Percentiles rank a stretch among this genome's conserved stretches.
Conservation (phyloP, 2,329 filamentous ascomycete species). For the Sphaerulina musiva region DNA sequence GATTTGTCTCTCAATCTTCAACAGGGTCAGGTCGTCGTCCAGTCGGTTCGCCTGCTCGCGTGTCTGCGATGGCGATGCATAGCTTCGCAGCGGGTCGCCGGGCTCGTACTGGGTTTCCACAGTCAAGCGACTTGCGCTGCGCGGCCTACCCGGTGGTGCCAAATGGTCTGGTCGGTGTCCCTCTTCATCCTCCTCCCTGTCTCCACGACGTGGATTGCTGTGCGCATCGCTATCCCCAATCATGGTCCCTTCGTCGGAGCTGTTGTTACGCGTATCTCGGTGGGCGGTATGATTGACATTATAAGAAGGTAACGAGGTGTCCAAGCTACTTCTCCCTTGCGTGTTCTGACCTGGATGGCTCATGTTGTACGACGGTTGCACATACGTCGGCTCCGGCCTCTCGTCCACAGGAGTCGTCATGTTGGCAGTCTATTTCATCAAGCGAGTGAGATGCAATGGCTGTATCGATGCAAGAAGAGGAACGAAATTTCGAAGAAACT, state of each 20-base stretch:
- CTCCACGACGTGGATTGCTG: constrained; percentile 8
- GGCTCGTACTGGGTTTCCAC: constrained; percentile 36
- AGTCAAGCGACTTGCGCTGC: constrained; percentile 40
- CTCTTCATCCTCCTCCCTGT: constrained; percentile 4
- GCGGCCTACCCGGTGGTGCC: constrained; percentile 13
- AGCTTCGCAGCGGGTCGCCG: constrained; percentile 26
- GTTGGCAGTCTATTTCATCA: constrained; percentile 9
- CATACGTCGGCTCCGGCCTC: constrained; percentile 32
- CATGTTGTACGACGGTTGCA: constrained; percentile 23
- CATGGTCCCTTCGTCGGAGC: constrained; percentile 34
- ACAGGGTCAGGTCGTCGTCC: constrained; percentile 59
- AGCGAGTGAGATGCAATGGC: constrained; percentile 11
- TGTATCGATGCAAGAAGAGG: background rate
- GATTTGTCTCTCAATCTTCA: constrained; percentile 58
- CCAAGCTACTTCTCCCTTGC: constrained; percentile 12
- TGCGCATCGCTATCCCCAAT: constrained; percentile 28
- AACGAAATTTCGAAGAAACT: background rate
- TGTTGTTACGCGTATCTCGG: constrained; percentile 16
- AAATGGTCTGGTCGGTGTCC: constrained; percentile 13
- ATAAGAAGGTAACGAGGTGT: constrained; percentile 28
- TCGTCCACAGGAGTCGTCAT: constrained; percentile 35
- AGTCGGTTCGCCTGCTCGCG: constrained; percentile 56
- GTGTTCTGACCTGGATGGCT: constrained; percentile 14
- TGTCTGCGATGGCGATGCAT: constrained; percentile 48
- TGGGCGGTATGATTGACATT: constrained; percentile 28